Base-by-base conservation (phyloP, 495 filamentous ascomycete species). In the Penicillium fimorum region DNA sequence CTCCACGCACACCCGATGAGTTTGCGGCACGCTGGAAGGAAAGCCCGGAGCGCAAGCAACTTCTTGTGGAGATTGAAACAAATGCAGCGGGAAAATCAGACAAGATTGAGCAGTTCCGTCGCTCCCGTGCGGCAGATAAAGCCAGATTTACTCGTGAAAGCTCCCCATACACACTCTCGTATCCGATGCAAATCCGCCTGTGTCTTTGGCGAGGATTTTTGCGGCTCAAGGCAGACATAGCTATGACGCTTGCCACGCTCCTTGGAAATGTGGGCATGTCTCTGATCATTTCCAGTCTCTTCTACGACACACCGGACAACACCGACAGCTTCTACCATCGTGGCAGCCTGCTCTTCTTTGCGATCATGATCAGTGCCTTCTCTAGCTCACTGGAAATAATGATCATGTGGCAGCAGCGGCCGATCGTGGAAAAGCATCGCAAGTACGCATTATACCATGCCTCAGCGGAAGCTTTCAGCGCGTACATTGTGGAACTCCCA, bases 361-460 rank as follows among this genome's bases (percentile, higher is more conserved):
- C 90, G 32, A 85, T 92, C 64, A 77, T 97, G 35, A 22, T 95
- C 70, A 95, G 93, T 68, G 91, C 91, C 25, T 96, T 96, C 59
- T 76, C 86, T 40, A 87, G 83, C 62, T 79, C 85, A 50, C 73
- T 95, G 25, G 91, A 96, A 67, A 84, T 87, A 55, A 72, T 96
- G 29, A 92, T 88, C 6, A 79, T 96, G 5, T 96, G 90, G 69
- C 82, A 87, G 18, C 92, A 96, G 81, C 84, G 92, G 13, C 84
- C 88, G 1, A 96, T 97, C 63, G 91, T 97, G 53, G 92, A 96
- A 65, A 97, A 97, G 65, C 92, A 97, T 63, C 74, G 77, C 50
- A 85, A 87, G 57, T 97, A 96, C 66, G 92, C 92, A n/a, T 76
- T 96, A 20, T 96, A 96, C 62, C 92, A 96, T 66, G 89, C 92